Percentiles rank a stretch among this genome's conserved stretches.
These are phyloP conservation scores for Candida morakotiae DNA, from an alignment of 805 yeast genomes.

Conservation along the genomic window DNA sequence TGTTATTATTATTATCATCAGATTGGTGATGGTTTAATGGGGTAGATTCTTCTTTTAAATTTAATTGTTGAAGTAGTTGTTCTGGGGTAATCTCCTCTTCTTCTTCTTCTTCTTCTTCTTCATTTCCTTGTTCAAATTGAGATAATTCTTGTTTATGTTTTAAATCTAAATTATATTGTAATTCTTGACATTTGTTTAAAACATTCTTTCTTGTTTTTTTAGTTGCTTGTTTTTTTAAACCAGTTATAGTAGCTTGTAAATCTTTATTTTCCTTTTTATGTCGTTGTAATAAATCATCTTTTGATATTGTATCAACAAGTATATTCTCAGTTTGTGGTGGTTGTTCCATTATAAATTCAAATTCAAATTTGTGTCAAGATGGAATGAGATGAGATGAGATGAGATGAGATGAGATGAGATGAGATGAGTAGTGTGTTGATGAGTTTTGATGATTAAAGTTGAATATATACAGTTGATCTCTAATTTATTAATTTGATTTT, in stretches of 20 bases:
- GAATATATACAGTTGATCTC: too few relatives aligned
- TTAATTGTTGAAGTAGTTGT: conserved; percentile 54
- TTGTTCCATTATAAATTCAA: too few relatives aligned
- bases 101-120: conserved; percentile 8
- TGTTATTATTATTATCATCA: not conserved
- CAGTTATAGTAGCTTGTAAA: conserved; percentile 61
- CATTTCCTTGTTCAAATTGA: conserved; percentile 9
- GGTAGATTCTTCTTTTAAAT: not conserved
- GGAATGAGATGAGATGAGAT: too few relatives aligned
- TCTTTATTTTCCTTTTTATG: conserved; percentile 71
- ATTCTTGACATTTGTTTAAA: conserved; percentile 49
- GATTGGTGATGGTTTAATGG: too few relatives aligned
- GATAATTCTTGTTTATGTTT: conserved; percentile 54
- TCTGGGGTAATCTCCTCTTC: conserved; percentile 64
- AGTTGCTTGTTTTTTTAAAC: conserved; percentile 78
- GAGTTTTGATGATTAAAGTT: too few relatives aligned
- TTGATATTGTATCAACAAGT: conserved; percentile 2
- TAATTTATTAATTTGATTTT: too few relatives aligned
- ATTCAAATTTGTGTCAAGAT: too few relatives aligned
- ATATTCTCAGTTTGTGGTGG: too few relatives aligned
- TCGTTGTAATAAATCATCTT: conserved; percentile 49
- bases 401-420: too few relatives aligned
- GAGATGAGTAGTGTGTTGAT: too few relatives aligned
- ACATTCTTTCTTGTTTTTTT: conserved; percentile 74
- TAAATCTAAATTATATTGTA: conserved; percentile 53